These are phyloP conservation scores for Colletotrichum tanaceti DNA, from an alignment of 2,329 filamentous ascomycete species.

Conservation along the genomic window DNA sequence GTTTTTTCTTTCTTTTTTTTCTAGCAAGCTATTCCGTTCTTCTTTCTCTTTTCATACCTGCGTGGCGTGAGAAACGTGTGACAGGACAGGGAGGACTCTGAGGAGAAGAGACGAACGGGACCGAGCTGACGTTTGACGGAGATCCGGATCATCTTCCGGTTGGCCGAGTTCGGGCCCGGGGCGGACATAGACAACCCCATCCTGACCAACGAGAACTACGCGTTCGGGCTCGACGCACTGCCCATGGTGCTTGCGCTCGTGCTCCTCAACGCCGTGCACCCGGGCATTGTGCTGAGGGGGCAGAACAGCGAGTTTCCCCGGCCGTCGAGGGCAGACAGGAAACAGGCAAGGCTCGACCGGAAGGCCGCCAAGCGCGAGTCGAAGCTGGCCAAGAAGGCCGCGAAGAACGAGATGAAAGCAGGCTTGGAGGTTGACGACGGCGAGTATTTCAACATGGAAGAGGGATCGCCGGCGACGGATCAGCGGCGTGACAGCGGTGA, in stretches of 20 bases:
- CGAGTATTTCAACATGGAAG: background rate
- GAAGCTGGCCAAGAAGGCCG: background rate
- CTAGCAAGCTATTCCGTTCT: too few relatives aligned
- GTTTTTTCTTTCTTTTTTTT: conserved; percentile 20
- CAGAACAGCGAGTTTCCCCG: conserved; percentile 59
- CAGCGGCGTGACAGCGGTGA: conserved; percentile 20
- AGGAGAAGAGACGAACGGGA: conserved; percentile 22
- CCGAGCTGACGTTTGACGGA: conserved; percentile 44
- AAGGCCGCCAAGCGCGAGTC: conserved; percentile 41
- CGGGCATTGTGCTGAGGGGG: conserved; percentile 59
- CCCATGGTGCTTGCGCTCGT: conserved; percentile 65
- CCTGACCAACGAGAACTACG: conserved; percentile 63
- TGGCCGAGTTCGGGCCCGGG: conserved; percentile 66
- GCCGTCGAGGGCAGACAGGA: conserved; percentile 57
- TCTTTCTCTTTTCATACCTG: background rate
- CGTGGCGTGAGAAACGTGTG: conserved; percentile 5
- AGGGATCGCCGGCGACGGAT: background rate
- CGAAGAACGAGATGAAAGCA: conserved; percentile 16
- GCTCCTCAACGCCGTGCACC: conserved; percentile 59
- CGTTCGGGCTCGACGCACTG: conserved; percentile 62
- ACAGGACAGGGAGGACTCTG: conserved; percentile 24
- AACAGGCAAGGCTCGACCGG: conserved; percentile 53
- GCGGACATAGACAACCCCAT: conserved; percentile 56
- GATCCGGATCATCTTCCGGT: conserved; percentile 70
- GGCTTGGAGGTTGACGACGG: background rate